Percentiles rank a stretch among this genome's conserved stretches.
These are phyloP conservation scores for Plenodomus lindquistii DNA, from an alignment of 2,329 filamentous ascomycete species.

Conservation along the genomic window DNA sequence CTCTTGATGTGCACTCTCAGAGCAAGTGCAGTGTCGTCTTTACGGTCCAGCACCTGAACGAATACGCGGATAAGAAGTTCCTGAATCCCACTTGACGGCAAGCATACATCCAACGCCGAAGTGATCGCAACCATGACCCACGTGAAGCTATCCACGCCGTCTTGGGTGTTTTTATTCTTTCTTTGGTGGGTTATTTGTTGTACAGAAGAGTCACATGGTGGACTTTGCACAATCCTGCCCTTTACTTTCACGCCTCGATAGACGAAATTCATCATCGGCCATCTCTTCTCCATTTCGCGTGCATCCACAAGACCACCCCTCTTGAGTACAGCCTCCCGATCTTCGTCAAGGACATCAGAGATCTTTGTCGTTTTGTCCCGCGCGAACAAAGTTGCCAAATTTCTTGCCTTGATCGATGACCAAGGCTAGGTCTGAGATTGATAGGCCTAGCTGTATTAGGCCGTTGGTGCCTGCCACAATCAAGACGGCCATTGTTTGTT, in stretches of 20 bases:
- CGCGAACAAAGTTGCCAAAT: not conserved
- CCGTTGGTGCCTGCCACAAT: not conserved
- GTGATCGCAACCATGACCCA: not conserved
- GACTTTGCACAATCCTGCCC: no score
- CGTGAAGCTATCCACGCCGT: not conserved
- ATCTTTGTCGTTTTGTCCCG: not conserved
- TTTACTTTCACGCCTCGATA: not conserved
- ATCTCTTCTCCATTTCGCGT: constrained; percentile 1
- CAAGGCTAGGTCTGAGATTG: constrained; percentile 1
- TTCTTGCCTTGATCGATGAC: not conserved
- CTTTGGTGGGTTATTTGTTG: no score
- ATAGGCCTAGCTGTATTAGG: not conserved
- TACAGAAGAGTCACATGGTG: no score
- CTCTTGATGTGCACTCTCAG: no score
- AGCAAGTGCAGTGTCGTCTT: no score
- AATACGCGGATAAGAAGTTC: not conserved
- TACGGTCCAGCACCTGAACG: no score
- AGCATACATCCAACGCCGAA: not conserved
- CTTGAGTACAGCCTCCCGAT: not conserved
- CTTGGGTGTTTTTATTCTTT: no score
- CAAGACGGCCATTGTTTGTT: not conserved
- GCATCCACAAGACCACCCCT: not conserved
- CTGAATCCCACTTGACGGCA: not conserved
- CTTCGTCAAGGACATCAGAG: not conserved
- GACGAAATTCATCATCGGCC: not conserved